Evolutionary conservation across 768 basidiomycete species (phyloP).

Genomic region (Kwoniella pini): DNA sequence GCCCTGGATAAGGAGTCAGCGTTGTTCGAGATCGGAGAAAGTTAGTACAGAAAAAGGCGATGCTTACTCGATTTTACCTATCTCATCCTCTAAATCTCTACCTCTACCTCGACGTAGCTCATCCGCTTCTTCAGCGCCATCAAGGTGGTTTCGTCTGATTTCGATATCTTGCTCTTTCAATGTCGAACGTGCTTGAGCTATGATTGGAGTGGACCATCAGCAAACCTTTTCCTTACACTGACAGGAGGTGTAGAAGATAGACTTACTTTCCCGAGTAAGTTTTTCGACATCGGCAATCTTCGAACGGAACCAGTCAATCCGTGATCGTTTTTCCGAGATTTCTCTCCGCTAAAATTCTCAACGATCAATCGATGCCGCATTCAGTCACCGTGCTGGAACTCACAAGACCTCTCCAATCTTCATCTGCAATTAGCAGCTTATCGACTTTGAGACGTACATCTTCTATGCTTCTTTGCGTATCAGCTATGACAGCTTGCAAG

Average conservation of each 20-base stretch:
- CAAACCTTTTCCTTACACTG: too few relatives aligned
- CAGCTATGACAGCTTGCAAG: constrained; percentile 57
- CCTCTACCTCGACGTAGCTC: constrained; percentile 15
- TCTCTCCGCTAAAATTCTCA: constrained; percentile 62
- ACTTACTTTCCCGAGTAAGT: constrained; percentile 59
- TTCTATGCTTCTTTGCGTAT: constrained; percentile 55
- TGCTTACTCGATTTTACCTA: constrained; percentile 31
- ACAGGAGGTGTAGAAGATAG: too few relatives aligned
- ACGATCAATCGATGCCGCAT: too few relatives aligned
- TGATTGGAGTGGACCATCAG: too few relatives aligned
- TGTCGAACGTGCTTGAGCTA: constrained; percentile 50
- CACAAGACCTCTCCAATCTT: constrained; percentile 57
- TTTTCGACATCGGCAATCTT: constrained; percentile 58
- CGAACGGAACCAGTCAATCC: constrained; percentile 60
- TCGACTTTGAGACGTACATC: constrained; percentile 55
- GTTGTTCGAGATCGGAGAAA: constrained; percentile 33
- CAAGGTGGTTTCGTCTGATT: constrained; percentile 58
- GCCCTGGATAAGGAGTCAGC: constrained; percentile 56
- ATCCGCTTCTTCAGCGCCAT: constrained; percentile 35
- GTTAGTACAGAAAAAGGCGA: constrained; percentile 10
- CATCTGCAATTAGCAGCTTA: constrained; percentile 51
- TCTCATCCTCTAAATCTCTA: constrained; percentile 23
- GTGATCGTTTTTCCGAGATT: constrained; percentile 66
- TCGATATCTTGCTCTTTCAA: constrained; percentile 56
- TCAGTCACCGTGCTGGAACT: constrained; percentile 1